A percentile compares a stretch with the other conserved stretches of the same genome.
Evolutionary conservation across 1,284 basidiomycete genomes (phyloP).

Genomic region (Entoloma clypeatum): DNA sequence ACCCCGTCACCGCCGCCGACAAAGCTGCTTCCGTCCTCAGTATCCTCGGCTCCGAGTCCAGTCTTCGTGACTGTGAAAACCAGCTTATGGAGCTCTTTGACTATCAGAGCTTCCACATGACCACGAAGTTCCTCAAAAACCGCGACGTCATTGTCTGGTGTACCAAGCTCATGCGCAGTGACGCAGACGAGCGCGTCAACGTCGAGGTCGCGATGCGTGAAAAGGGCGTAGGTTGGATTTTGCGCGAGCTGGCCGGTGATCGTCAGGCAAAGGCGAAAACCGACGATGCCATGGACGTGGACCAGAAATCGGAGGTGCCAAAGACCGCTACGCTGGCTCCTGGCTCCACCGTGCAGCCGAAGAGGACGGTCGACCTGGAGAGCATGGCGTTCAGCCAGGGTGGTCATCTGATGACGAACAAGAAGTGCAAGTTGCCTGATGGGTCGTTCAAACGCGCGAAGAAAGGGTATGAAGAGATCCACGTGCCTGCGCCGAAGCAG

Average conservation of each 20-base stretch:
- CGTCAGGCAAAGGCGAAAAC: slow-evolving; percentile 51
- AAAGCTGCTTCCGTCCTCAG: slow-evolving; percentile 86
- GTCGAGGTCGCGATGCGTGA: slow-evolving; percentile 98
- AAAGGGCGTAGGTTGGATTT: slow-evolving; percentile 94
- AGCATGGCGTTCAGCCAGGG: slow-evolving; percentile 95
- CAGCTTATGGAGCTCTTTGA: slow-evolving; percentile 97
- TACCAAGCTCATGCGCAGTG: slow-evolving; percentile 89
- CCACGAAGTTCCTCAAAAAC: slow-evolving; percentile 91
- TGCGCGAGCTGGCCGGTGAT: slow-evolving; percentile 83
- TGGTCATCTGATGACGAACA: slow-evolving; percentile 96
- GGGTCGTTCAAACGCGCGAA: slow-evolving; percentile 96
- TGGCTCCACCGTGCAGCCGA: slow-evolving; percentile 85
- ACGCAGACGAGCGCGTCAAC: slow-evolving; percentile 89
- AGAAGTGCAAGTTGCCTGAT: slow-evolving; percentile 96
- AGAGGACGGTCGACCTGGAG: slow-evolving; percentile 86
- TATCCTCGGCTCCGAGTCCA: slow-evolving; percentile 87
- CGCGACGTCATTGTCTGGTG: slow-evolving; percentile 98
- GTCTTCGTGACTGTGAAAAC: slow-evolving; percentile 94
- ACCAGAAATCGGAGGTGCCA: slow-evolving; percentile 63
- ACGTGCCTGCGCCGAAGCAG: slow-evolving; percentile 92
- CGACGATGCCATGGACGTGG: slow-evolving; percentile 77
- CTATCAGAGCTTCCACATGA: slow-evolving; percentile 89
- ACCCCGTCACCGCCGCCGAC: slow-evolving; percentile 91
- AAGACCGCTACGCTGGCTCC: slow-evolving; percentile 88
- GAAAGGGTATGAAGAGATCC: slow-evolving; percentile 98